Percentiles rank a stretch among this genome's conserved stretches.
Evolutionary conservation across 2,329 filamentous ascomycete species (phyloP).

Genomic region (Fusarium humuli): DNA sequence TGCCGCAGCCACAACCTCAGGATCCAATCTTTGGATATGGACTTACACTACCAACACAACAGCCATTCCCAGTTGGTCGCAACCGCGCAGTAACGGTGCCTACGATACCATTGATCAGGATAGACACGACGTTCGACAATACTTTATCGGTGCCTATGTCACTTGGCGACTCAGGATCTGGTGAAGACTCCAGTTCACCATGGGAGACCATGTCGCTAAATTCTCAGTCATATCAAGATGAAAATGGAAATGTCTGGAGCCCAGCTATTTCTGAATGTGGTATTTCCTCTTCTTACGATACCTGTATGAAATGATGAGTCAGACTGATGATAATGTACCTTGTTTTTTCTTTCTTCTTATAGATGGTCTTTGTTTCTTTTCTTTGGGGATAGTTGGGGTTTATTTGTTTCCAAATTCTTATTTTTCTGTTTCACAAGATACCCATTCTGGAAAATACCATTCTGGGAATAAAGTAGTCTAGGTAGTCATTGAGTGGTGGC

Average conservation of each 20-base stretch:
- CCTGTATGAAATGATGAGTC: constrained; percentile 20
- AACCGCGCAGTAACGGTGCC: constrained; percentile 16
- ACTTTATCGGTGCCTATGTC: constrained; percentile 5
- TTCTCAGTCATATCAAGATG: constrained; percentile 33
- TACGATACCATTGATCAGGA: constrained; percentile 20
- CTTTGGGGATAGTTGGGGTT: neutral
- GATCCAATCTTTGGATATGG: neutral
- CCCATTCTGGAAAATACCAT: neutral
- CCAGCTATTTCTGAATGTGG: constrained; percentile 27
- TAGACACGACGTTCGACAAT: constrained; percentile 23
- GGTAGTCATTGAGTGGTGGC: neutral
- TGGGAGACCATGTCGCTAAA: constrained; percentile 26
- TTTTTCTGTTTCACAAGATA: constrained; percentile 10
- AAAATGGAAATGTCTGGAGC: constrained; percentile 22
- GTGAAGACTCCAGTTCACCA: constrained; percentile 29
- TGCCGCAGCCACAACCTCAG: constrained; percentile 10
- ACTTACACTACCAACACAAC: constrained; percentile 12
- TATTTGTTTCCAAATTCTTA: neutral
- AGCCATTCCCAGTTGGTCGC: constrained; percentile 2
- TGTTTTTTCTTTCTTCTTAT: neutral
- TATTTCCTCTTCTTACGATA: constrained; percentile 22
- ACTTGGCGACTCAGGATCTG: constrained; percentile 29
- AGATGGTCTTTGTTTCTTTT: neutral
- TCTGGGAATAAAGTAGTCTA: neutral
- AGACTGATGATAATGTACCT: neutral